A percentile compares a stretch with the other conserved stretches of the same genome.
Conservation (phyloP, 2,329 filamentous ascomycete species). For the Cucurbitaria berberidis region DNA sequence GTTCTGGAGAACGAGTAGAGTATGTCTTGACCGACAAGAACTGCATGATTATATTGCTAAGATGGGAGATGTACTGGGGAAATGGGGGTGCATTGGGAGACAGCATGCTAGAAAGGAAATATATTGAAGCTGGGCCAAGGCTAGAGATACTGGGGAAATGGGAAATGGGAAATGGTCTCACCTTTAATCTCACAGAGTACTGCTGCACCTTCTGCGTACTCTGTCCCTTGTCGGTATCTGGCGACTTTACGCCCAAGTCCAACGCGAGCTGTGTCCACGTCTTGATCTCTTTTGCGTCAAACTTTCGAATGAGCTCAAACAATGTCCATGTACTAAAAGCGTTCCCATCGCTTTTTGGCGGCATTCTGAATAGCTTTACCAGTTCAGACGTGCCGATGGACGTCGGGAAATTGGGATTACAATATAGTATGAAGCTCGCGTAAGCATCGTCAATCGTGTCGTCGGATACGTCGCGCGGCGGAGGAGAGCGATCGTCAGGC, state of each 20-base stretch:
- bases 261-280: slow-evolving; percentile 91
- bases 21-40: slow-evolving; percentile 10
- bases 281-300: slow-evolving; percentile 83
- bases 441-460: slow-evolving; percentile 81
- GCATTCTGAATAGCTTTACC: slow-evolving; percentile 75
- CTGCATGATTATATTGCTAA: slow-evolving; percentile 8
- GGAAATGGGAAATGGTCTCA: slow-evolving; percentile 46
- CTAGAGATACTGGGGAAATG: background rate
- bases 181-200: slow-evolving; percentile 90
- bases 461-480: slow-evolving; percentile 70
- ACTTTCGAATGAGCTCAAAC: slow-evolving; percentile 77
- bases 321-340: slow-evolving; percentile 79
- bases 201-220: slow-evolving; percentile 94
- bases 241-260: slow-evolving; percentile 85
- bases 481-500: slow-evolving; percentile 63
- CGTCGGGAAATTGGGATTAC: slow-evolving; percentile 80
- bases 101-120: background rate
- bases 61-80: background rate
- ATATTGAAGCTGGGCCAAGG: background rate
- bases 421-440: slow-evolving; percentile 84
- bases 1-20: slow-evolving; percentile 7
- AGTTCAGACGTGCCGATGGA: slow-evolving; percentile 73
- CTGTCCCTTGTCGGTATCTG: slow-evolving; percentile 80
- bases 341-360: slow-evolving; percentile 87
- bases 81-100: background rate